Percentiles rank a stretch among this genome's conserved stretches.
These are phyloP conservation scores for Clonostachys solani DNA, from an alignment of 2,329 filamentous ascomycete genomes.

Conservation along the genomic window DNA sequence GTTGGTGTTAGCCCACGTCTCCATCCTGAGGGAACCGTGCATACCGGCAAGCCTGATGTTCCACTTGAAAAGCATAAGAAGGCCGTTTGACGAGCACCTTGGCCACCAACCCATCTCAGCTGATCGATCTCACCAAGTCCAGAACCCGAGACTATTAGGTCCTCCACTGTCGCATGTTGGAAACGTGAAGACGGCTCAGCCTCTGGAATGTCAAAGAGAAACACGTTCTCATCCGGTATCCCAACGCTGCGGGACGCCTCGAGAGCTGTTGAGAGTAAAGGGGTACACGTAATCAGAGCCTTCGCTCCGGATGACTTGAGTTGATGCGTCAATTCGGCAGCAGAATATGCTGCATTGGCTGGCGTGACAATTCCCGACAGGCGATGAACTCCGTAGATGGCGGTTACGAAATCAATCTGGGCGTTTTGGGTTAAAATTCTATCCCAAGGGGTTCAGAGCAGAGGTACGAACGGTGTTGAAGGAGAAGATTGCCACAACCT, in stretches of 20 bases:
- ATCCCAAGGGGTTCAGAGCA: too few species aligned
- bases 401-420: conserved; percentile 69
- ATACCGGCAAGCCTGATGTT: conserved; percentile 71
- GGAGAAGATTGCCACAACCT: conserved; percentile 67
- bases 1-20: background rate
- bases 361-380: conserved; percentile 71
- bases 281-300: conserved; percentile 67
- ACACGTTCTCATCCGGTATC: conserved; percentile 61
- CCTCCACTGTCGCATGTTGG: conserved; percentile 56
- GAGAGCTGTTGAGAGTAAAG: conserved; percentile 60
- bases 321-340: conserved; percentile 67
- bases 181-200: conserved; percentile 21
- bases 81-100: conserved; percentile 64
- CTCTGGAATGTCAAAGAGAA: conserved; percentile 65
- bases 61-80: conserved; percentile 80
- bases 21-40: conserved; percentile 7
- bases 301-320: conserved; percentile 65
- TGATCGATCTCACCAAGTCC: conserved; percentile 48
- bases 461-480: conserved; percentile 52
- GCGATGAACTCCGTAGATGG: conserved; percentile 71
- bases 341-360: conserved; percentile 71
- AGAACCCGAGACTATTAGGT: conserved; percentile 59
- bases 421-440: too few species aligned
- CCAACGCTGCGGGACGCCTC: conserved; percentile 59
- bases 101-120: conserved; percentile 58